Base-by-base conservation (phyloP, 495 filamentous ascomycete genomes). In the Xylaria sp. region DNA sequence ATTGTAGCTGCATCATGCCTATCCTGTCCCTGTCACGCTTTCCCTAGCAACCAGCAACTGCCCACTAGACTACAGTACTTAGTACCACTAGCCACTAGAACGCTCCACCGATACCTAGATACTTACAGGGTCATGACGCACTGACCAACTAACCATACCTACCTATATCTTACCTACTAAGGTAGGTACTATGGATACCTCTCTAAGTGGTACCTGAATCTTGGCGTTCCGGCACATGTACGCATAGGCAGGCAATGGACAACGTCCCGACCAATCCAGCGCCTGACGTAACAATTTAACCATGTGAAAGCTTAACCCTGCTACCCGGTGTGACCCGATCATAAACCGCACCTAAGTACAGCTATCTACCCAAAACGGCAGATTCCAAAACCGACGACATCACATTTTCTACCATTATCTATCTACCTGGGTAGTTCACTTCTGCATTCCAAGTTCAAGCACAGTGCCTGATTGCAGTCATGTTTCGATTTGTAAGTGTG, bases 401-500 rank as follows among this genome's bases (percentile, higher is more conserved):
- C 44, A 63, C 12, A 21, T 31, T 55, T 35, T 44, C 9, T 40
- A 7, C 19, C 37, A 19, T 44, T 7, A 9, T 53, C 35, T 43
- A 15, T 21, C 29, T n/a, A n/a, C n/a, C n/a, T n/a, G n/a, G 17
- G 33, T 31, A 17, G 5, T 35, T 9, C 3, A 40, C 31, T 1
- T 17, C 14, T 19, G 8, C 33, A 62, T 24, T 52, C 12, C 37
- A 48, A 24, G 5, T 52, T 21, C 37, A 48, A 24, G 5, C 24
- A 24, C 68, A 19, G 37, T 41, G n/a, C 6, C 43, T 33, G 12
- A 48, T 69, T 61, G 40, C 53, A 72, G 77, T 57, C 24, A 83
- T 84, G 82, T 84, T 84, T 69, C 75, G 81, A 64, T 82, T 84
- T 65, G 82, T 84, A 77, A 73, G 82, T 80, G 33, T 11, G 37